A percentile compares a stretch with the other conserved stretches of the same genome.
These are phyloP conservation scores for Punica granatum DNA, from an alignment of 345 rosid species.

Conservation along the genomic window DNA sequence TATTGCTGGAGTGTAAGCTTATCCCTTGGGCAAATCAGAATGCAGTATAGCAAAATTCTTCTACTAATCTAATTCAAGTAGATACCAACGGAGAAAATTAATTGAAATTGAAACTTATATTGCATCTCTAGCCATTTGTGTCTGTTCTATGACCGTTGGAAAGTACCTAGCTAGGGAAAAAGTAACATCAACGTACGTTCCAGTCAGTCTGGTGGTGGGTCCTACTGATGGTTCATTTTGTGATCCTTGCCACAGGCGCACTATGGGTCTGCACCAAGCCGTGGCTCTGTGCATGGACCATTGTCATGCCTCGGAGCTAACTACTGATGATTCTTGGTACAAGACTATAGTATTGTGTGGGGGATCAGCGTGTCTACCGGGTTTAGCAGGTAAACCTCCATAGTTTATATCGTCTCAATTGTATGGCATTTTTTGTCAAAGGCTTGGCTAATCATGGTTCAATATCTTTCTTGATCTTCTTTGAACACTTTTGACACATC, in stretches of 20 bases:
- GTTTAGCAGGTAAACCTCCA: conserved; percentile 51
- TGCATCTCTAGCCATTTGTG: neutral
- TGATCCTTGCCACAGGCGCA: conserved; percentile 33
- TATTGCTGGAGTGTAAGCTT: conserved; percentile 79
- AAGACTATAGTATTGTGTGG: conserved; percentile 81
- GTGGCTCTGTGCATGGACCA: conserved; percentile 92
- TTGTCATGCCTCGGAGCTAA: conserved; percentile 60
- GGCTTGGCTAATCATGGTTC: too few species aligned
- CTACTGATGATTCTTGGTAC: conserved; percentile 74
- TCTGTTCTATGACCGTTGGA: neutral
- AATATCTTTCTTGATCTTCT: neutral
- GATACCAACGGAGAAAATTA: neutral
- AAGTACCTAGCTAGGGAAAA: neutral
- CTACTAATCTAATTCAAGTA: neutral
- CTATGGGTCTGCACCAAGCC: conserved; percentile 89
- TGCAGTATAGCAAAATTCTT: too few species aligned
- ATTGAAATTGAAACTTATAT: neutral
- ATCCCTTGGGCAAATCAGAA: neutral
- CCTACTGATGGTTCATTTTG: neutral
- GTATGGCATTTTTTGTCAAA: neutral
- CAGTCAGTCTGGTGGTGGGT: too few species aligned
- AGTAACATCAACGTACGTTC: neutral
- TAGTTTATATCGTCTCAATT: neutral
- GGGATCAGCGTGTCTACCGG: conserved; percentile 79
- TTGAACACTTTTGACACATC: neutral